A percentile compares a stretch with the other conserved stretches of the same genome.
Evolutionary conservation across 2,329 filamentous ascomycete species (phyloP).

Genomic region (Tolypocladium amazonense): DNA sequence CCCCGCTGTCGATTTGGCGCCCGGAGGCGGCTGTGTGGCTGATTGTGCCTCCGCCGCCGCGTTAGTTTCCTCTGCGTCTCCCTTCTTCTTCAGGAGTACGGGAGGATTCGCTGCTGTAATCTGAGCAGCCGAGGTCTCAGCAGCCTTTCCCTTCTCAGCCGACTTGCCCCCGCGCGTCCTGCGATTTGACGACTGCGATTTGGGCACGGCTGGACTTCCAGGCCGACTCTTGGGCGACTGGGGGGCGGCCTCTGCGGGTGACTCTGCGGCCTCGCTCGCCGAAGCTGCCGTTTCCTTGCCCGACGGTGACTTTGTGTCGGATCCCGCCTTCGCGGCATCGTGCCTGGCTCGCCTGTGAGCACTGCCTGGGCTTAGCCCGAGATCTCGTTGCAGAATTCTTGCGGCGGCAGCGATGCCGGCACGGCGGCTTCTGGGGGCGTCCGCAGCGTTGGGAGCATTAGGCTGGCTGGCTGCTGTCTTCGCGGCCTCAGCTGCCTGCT

Average conservation of each 20-base stretch:
- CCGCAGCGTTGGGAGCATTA: conserved; percentile 16
- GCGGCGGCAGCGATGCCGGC: conserved; percentile 54
- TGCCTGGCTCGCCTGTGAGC: conserved; percentile 50
- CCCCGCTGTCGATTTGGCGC: conserved; percentile 10
- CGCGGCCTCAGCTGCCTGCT: conserved; percentile 35
- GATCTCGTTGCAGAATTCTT: conserved; percentile 53
- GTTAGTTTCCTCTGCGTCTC: conserved; percentile 14
- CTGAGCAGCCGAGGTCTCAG: conserved; percentile 17
- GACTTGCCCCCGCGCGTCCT: conserved; percentile 25
- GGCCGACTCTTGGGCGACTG: conserved; percentile 12
- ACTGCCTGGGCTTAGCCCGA: conserved; percentile 53
- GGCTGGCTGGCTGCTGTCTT: conserved; percentile 30
- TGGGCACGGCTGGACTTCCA: conserved; percentile 11
- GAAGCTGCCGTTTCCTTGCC: conserved; percentile 19
- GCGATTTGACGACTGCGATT: conserved; percentile 16
- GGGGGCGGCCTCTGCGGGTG: conserved; percentile 7
- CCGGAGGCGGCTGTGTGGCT: conserved; percentile 5
- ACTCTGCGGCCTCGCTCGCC: conserved; percentile 11
- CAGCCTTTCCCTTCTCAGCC: conserved; percentile 26
- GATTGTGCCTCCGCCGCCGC: conserved; percentile 7
- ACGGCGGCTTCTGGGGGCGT: conserved; percentile 42
- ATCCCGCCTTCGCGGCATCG: conserved; percentile 46
- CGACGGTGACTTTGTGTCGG: conserved; percentile 28
- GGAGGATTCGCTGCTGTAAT: conserved; percentile 19
- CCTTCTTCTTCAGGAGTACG: conserved; percentile 31